A percentile compares a stretch with the other conserved stretches of the same genome.
phyloP scores from a whole-genome alignment of 2,329 filamentous ascomycete species.

The Fusarium sp. region DNA sequence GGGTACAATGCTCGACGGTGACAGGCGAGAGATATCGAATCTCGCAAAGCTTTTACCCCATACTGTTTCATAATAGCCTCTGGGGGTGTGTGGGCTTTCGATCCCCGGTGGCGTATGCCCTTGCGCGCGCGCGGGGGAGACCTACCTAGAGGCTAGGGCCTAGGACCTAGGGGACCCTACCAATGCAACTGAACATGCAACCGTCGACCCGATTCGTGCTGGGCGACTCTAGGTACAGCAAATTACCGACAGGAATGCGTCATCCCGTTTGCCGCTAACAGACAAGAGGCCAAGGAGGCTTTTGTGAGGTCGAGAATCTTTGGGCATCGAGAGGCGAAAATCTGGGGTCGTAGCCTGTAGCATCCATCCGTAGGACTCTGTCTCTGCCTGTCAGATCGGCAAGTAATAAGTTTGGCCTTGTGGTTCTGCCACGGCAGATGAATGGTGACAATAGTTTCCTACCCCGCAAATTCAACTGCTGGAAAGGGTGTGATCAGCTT shows the following conservation, averaged over 20 bases:
- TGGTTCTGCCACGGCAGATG: background rate
- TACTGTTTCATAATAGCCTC: constrained; percentile 45
- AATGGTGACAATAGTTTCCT: constrained; percentile 21
- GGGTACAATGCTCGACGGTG: constrained; percentile 26
- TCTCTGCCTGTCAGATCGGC: constrained; percentile 5
- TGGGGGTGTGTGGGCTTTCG: constrained; percentile 8
- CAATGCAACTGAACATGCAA: background rate
- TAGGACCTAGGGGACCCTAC: constrained; percentile 11
- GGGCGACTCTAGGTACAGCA: background rate
- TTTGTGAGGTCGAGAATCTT: background rate
- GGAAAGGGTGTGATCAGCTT: constrained; percentile 13
- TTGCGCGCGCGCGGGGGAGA: background rate
- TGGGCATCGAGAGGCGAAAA: constrained; percentile 9
- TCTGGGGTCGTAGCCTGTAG: constrained; percentile 11
- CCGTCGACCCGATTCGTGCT: constrained; percentile 34
- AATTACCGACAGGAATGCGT: constrained; percentile 44
- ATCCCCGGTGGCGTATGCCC: constrained; percentile 17
- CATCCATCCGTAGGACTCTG: background rate
- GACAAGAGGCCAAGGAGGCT: background rate
- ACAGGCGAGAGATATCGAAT: constrained; percentile 42
- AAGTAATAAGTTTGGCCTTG: background rate
- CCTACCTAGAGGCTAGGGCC: background rate
- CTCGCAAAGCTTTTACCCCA: constrained; percentile 39
- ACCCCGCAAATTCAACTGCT: constrained; percentile 22
- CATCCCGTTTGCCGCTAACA: constrained; percentile 37